A percentile compares a stretch with the other conserved stretches of the same genome.
Conservation (phyloP, 352 stramenopile species). For the Phytopythium cucurbitacearum region DNA sequence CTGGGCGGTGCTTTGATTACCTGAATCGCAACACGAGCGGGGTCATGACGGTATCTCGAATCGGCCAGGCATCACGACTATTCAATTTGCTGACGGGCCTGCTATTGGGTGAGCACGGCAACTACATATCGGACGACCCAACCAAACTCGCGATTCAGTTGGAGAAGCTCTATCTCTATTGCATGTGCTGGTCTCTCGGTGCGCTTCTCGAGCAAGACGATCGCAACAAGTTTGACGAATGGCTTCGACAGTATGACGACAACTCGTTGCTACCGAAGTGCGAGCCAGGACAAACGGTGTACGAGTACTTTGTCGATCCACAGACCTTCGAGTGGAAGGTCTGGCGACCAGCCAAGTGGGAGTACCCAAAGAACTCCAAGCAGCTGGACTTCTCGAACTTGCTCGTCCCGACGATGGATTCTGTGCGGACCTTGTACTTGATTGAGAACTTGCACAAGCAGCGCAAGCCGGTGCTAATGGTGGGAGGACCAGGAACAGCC, state of each 20-base stretch:
- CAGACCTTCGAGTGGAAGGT: conserved; percentile 93
- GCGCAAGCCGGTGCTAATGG: conserved; percentile 92
- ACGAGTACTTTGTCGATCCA: conserved; percentile 93
- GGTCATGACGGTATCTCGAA: conserved; percentile 93
- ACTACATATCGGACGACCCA: conserved; percentile 59
- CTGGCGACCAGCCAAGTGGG: conserved; percentile 94
- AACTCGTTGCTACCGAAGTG: conserved; percentile 91
- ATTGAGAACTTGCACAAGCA: conserved; percentile 93
- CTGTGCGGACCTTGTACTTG: conserved; percentile 92
- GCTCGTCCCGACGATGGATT: conserved; percentile 98
- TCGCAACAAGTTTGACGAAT: conserved; percentile 94
- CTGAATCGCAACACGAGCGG: conserved; percentile 91
- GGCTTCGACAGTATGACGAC: conserved; percentile 92
- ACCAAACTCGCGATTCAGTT: conserved; percentile 76
- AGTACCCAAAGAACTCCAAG: conserved; percentile 93
- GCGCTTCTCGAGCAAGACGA: conserved; percentile 96
- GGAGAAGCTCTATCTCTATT: conserved; percentile 97
- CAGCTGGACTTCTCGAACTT: conserved; percentile 97
- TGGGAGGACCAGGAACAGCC: conserved; percentile 95
- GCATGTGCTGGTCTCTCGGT: conserved; percentile 95
- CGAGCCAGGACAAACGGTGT: conserved; percentile 85
- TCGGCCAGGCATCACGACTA: conserved; percentile 77
- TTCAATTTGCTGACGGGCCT: conserved; percentile 91
- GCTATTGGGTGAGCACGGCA: conserved; percentile 79
- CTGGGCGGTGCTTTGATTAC: conserved; percentile 95